phyloP scores from a whole-genome alignment of 1,139 yeast species.

The Saccharomyces pastorianus region DNA sequence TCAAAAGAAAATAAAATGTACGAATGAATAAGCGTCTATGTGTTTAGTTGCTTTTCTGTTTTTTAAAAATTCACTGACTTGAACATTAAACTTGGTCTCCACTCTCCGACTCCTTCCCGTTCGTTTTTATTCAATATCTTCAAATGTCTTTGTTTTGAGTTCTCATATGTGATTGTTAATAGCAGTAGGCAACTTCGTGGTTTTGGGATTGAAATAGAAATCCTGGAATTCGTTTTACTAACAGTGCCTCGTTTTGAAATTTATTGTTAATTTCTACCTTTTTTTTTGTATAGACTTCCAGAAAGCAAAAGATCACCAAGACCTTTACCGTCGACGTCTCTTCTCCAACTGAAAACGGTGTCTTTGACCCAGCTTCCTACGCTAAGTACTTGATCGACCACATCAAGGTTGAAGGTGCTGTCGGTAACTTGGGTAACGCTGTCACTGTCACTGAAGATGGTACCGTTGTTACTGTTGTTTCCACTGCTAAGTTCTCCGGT shows the following conservation, averaged over 20 bases:
- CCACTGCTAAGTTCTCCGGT: constrained; percentile 97
- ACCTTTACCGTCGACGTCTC: constrained; percentile 94
- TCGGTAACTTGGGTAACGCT: constrained; percentile 95
- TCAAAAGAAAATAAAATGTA: neutral
- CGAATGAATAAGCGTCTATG: neutral
- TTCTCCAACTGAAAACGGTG: constrained; percentile 96
- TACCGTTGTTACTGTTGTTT: constrained; percentile 75
- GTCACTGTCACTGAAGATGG: constrained; percentile 81
- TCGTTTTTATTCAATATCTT: neutral
- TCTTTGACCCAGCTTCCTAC: constrained; percentile 94
- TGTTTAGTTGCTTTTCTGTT: constrained; percentile 23
- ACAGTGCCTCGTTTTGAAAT: neutral
- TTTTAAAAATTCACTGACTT: constrained; percentile 32
- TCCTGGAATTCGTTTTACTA: neutral
- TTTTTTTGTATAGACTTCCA: constrained; percentile 48
- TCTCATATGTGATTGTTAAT: constrained; percentile 31
- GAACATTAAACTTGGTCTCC: neutral
- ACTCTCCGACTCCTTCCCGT: neutral
- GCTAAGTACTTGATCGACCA: constrained; percentile 97
- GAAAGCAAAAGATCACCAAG: constrained; percentile 72
- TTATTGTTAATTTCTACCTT: neutral
- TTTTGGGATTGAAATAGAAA: constrained; percentile 5
- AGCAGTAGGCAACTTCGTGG: constrained; percentile 31
- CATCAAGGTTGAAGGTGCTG: constrained; percentile 96
- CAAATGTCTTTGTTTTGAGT: neutral